Evolutionary conservation across 2,329 filamentous ascomycete genomes (phyloP).

Genomic region (Talaromyces sp.): DNA sequence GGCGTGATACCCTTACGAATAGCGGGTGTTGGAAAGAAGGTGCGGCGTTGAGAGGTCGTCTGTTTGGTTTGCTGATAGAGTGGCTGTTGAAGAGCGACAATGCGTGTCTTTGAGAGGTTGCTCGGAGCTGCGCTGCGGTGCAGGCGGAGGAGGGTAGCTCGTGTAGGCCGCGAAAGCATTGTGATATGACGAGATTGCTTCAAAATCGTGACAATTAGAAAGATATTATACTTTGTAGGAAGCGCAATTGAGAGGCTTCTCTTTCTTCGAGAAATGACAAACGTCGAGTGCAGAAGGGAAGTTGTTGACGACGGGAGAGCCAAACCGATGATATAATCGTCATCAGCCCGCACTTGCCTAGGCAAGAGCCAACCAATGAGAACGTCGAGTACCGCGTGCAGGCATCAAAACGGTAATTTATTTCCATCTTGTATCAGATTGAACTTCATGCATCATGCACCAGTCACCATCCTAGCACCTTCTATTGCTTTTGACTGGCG

Average conservation of each 20-base stretch:
- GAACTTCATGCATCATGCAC: neutral
- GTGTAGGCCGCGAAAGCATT: slow-evolving; percentile 43
- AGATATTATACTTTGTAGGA: neutral
- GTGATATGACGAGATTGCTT: neutral
- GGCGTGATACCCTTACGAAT: slow-evolving; percentile 55
- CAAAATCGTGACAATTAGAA: neutral
- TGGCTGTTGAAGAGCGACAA: slow-evolving; percentile 4
- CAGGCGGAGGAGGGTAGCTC: slow-evolving; percentile 33
- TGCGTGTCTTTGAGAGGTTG: slow-evolving; percentile 4
- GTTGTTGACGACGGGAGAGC: neutral
- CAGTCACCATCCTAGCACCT: neutral
- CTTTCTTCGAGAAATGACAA: neutral
- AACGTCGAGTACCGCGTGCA: neutral
- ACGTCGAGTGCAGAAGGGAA: neutral
- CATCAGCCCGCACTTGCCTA: slow-evolving; percentile 4
- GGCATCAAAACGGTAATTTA: neutral
- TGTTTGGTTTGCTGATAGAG: slow-evolving; percentile 14
- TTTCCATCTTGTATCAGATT: neutral
- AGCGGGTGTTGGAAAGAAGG: slow-evolving; percentile 36
- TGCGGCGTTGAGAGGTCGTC: slow-evolving; percentile 17
- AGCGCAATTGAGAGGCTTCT: neutral
- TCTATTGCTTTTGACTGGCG: neutral
- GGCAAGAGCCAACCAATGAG: neutral
- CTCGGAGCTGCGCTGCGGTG: slow-evolving; percentile 14
- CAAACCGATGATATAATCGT: slow-evolving; percentile 13